Evolutionary conservation across 2,329 filamentous ascomycete genomes (phyloP), one percentile per base, ranked within the genome.

Genomic region (Thielaviopsis punctulata): DNA sequence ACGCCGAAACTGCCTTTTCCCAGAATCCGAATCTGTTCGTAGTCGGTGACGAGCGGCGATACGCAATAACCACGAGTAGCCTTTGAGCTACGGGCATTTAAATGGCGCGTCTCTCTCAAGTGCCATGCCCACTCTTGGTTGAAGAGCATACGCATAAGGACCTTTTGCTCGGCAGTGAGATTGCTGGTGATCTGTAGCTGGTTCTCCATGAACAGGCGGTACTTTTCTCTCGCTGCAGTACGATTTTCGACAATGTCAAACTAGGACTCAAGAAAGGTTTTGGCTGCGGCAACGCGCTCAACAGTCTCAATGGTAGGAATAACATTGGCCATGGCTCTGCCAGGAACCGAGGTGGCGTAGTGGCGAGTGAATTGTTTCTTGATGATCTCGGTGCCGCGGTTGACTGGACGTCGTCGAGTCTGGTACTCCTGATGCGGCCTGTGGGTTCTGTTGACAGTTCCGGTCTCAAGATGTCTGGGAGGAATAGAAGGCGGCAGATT

Each of bases 1-100:
- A 95, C 82, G 0, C 92, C 90, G 66, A 96, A 98, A 62, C 89
- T 95, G 8, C 92, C 90, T 63, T 92, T 94, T 0, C 92, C 89
- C 4, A 96, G 72, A 18, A 93, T 73, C 58, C 88, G 85, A 25
- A 96, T 68, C 12, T 82, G 73, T 57, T 95, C 84, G 60, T 90
- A 95, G n/a, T 80, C 8, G 79, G 54, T 12, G 57, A 50, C 19
- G 3, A 27, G 21, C 13, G 53, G 53, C 19, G 50, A 52, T 21
- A n/a, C 15, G 21, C 19, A 19, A 6, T 50, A n/a, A 72, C 62
- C 62, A 10, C 65, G 60, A 18, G 56, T 56, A 47, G 30, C 58
- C 49, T 24, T 69, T 55, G 52, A 54, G 15, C 75, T 77, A 45
- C 73, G 77, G 10, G 77, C 72, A 60, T 85, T 86, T 60, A 93